A percentile compares a stretch with the other conserved stretches of the same genome.
Conservation (phyloP, 2,329 filamentous ascomycete genomes). For the Cercospora sesami region DNA sequence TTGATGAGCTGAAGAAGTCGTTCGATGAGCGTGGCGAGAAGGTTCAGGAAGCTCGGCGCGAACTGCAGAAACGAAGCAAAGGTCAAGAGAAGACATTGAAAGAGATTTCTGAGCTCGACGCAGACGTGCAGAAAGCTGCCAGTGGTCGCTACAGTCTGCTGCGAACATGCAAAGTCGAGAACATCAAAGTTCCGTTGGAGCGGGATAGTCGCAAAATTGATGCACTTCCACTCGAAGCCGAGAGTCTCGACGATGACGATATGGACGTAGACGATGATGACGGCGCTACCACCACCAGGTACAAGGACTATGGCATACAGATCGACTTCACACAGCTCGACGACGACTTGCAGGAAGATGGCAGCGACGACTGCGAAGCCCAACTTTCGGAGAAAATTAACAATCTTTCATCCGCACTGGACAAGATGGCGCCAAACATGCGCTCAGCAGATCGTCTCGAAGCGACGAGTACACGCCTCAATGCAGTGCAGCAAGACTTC, state of each 20-base stretch:
- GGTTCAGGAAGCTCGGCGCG: conserved; percentile 73
- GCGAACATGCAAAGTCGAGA: conserved; percentile 87
- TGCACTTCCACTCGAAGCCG: conserved; percentile 80
- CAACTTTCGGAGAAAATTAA: conserved; percentile 75
- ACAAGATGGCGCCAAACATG: conserved; percentile 96
- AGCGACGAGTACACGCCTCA: conserved; percentile 77
- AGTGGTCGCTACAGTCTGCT: conserved; percentile 81
- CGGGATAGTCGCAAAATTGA: conserved; percentile 71
- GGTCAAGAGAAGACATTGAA: conserved; percentile 76
- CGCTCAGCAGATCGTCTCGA: conserved; percentile 89
- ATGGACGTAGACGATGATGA: conserved; percentile 86
- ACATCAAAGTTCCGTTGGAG: conserved; percentile 79
- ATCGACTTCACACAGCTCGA: conserved; percentile 81
- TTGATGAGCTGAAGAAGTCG: conserved; percentile 68
- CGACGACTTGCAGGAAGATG: conserved; percentile 76
- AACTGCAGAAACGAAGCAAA: conserved; percentile 80
- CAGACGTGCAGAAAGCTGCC: conserved; percentile 80
- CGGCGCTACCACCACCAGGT: conserved; percentile 51
- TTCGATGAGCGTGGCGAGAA: conserved; percentile 70
- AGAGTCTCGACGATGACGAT: conserved; percentile 68
- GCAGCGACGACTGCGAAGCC: conserved; percentile 70
- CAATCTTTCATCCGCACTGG: conserved; percentile 72
- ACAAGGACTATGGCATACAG: conserved; percentile 89
- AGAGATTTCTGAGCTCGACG: conserved; percentile 75
- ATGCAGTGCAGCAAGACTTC: conserved; percentile 83